Base-by-base conservation (phyloP, 2,329 filamentous ascomycete species). In the Aspergillus terreus region DNA sequence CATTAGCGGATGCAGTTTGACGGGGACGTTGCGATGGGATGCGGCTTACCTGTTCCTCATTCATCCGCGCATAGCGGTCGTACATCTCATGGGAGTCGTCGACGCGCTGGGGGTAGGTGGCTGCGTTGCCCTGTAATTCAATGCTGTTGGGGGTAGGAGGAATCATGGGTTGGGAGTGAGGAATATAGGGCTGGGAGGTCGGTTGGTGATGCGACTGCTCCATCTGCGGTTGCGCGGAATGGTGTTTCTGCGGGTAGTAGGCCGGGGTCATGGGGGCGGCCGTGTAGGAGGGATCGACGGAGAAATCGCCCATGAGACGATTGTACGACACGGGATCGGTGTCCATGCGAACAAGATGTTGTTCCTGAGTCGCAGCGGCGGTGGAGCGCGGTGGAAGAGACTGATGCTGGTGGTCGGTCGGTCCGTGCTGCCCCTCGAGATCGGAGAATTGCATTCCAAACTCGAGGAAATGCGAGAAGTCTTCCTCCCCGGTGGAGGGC, bases 81-180 rank as follows among this genome's bases (percentile, higher is more conserved):
- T 77, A 77, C 50, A 75, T 64, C 14, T 75, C 67, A 46, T 70
- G 62, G 38, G 60, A 67, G 38, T 71, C 71, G 23, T 76, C 73
- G 50, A 73, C 61, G 4, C 67, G 66, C 46, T 71, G 66, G 3
- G 66, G 63, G 54, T 74, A 77, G 30, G 71, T 69, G 38, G 68
- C 64, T 0, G 72, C 68, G 53, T 65, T 69, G 4, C 71, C 73
- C 47, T 78, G 76, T 55, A 78, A 65, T 51, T 78, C 76, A 15
- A 74, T 68, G 53, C 76, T 78, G 51, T 76, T 76, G 9, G 76
- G 76, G 1, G 76, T 78, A 3, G 76, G 76, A 15, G 76, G 76
- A 36, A 77, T 71, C 50, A 70, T 66, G 12, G 58, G 51, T 38
- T 70, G 67, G 27, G 64, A 61, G 11, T 69, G 63, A 43, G 59